phyloP scores from a whole-genome alignment of 2,329 filamentous ascomycete species.

The Trichoderma sp. region DNA sequence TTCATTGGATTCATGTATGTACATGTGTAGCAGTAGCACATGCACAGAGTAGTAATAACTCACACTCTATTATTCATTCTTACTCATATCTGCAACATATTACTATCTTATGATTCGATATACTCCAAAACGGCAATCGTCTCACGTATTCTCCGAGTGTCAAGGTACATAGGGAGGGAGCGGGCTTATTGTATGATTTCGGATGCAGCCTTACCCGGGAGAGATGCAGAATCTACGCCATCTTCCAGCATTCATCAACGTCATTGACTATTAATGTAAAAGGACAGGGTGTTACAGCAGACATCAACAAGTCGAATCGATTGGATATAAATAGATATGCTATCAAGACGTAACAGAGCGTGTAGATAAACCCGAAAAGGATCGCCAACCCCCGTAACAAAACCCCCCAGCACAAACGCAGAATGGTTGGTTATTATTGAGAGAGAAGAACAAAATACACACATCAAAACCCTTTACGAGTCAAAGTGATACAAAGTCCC shows the following conservation, averaged over 20 bases:
- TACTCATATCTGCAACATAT: neutral
- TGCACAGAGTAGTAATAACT: neutral
- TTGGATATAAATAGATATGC: neutral
- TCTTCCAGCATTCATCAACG: neutral
- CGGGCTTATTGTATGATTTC: neutral
- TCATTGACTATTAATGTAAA: neutral
- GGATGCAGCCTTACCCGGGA: neutral
- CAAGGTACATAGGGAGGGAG: neutral
- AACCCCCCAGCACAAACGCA: neutral
- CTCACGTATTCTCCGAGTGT: neutral
- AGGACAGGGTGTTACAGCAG: too few relatives aligned
- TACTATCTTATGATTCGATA: neutral
- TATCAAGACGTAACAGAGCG: neutral
- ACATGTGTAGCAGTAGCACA: too few relatives aligned
- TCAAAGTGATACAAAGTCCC: neutral
- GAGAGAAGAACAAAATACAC: neutral
- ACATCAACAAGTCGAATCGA: neutral
- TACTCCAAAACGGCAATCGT: accelerated
- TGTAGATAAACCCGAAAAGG: neutral
- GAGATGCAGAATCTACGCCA: neutral
- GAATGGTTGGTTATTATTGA: neutral
- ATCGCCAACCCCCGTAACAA: neutral
- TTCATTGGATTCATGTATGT: too few relatives aligned
- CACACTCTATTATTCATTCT: neutral
- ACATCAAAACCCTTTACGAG: neutral